Evolutionary conservation across 2,329 filamentous ascomycete genomes (phyloP).

Genomic region (Neoarthrinium moseri): DNA sequence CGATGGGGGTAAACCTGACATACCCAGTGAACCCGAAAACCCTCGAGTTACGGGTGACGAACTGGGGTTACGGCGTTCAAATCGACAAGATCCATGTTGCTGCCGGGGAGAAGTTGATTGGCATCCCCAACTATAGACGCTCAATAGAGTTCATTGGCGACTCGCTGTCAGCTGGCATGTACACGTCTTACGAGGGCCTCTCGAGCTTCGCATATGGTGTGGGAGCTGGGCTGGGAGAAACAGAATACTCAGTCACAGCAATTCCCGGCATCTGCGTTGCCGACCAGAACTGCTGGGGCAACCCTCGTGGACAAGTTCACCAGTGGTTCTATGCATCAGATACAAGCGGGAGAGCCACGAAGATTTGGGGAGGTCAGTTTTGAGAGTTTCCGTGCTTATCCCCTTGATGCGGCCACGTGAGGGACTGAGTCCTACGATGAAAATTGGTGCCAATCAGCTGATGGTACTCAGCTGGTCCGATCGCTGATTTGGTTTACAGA

Average conservation of each 20-base stretch:
- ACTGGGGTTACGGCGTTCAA: constrained; percentile 61
- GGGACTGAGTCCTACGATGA: not conserved
- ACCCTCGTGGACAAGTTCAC: constrained; percentile 46
- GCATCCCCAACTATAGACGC: constrained; percentile 33
- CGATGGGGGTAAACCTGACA: constrained; percentile 41
- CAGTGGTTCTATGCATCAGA: constrained; percentile 60
- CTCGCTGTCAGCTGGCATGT: constrained; percentile 54
- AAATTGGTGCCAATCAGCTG: not conserved
- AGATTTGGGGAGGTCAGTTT: constrained; percentile 40
- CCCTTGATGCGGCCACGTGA: not conserved
- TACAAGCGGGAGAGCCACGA: constrained; percentile 43
- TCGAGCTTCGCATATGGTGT: constrained; percentile 56
- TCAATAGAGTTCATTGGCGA: constrained; percentile 43
- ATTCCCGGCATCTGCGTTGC: constrained; percentile 58
- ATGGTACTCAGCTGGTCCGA: constrained; percentile 4
- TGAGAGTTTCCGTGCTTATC: not conserved
- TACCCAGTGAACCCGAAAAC: constrained; percentile 41
- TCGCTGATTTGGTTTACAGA: constrained; percentile 21
- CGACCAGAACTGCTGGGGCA: constrained; percentile 56
- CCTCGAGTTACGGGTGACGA: constrained; percentile 59
- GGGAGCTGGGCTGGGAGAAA: constrained; percentile 54
- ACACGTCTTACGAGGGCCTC: constrained; percentile 56
- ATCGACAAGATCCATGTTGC: constrained; percentile 50
- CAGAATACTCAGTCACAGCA: constrained; percentile 57
- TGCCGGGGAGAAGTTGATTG: constrained; percentile 41